Base-by-base conservation (phyloP, 768 basidiomycete genomes). In the Lactifluus pinguis region DNA sequence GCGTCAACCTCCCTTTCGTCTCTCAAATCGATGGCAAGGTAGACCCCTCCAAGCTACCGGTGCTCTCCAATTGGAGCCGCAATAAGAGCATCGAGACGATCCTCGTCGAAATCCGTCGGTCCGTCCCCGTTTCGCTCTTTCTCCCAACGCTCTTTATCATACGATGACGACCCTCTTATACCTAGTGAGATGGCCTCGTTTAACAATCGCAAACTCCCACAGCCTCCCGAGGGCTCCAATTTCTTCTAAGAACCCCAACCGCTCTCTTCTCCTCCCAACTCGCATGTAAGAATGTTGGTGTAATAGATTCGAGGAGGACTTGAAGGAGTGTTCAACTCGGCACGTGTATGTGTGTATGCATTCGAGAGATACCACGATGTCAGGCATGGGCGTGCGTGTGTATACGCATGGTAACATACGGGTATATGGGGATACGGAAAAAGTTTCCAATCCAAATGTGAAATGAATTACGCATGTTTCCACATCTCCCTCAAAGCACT, bases 1-100 rank as follows among this genome's bases (percentile, higher is more conserved):
- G 84, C 60, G 92, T 99, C 63, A 97, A 98, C 72, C 80, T 99
- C 17, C 95, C 97, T 2, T 97, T 94, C 71, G 95, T 98, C 66
- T 82, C 78, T 67, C 82, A 80, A 68, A 67, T 71, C 2, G 79
- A 86, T 57, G 97, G 97, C 47, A 81, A 82, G 71, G 92, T 98
- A 56, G 89, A 97, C 69, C 76, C 78, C 15, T 42, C 73, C 55
- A 89, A 86, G 71, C 77, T 99, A 36, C 74, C 79, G 25, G 84
- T 92, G 7, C 82, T 98, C 41, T 71, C 79, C 11, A 75, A 79
- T 49, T 98, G 97, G 97, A 80, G 73, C 55, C 76, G 86, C 63
- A 83, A 80, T 49, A 81, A 78, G 68, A 92, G 87, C 67, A 82
- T 99, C 66, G 95, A 98, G 77, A 88, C 80, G 2, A 75, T 98